These are phyloP conservation scores for Tetracentron sinense DNA, from an alignment of 164 flowering plant genomes.

Conservation along the genomic window DNA sequence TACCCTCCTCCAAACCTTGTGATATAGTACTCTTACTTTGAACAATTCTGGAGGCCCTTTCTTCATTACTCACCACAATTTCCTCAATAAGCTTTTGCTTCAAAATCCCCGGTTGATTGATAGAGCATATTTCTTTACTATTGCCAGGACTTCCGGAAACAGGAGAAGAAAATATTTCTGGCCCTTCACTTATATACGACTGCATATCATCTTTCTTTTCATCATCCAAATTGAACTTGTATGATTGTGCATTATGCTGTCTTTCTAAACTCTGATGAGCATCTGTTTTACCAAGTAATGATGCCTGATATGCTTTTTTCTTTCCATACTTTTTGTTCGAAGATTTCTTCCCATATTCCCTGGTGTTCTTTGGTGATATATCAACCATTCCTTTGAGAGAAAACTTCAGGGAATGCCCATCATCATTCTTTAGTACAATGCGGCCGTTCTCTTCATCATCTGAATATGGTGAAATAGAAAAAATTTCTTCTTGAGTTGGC, in stretches of 20 bases:
- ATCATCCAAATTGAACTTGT: conserved; percentile 34
- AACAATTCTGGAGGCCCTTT: conserved; percentile 33
- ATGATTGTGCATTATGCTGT: conserved; percentile 30
- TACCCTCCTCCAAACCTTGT: conserved; percentile 38
- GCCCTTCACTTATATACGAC: conserved; percentile 34
- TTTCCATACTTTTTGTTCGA: conserved; percentile 48
- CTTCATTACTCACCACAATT: conserved; percentile 34
- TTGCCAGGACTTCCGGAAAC: conserved; percentile 33
- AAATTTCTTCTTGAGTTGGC: conserved; percentile 86
- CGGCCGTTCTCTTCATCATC: conserved; percentile 89
- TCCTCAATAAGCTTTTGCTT: conserved; percentile 52
- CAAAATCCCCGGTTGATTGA: conserved; percentile 50
- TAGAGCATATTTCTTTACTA: conserved; percentile 38
- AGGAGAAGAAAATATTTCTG: conserved; percentile 31
- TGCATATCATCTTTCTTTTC: conserved; percentile 36
- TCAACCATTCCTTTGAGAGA: conserved; percentile 70
- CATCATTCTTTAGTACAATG: conserved; percentile 41
- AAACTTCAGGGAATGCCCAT: conserved; percentile 67
- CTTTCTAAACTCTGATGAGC: conserved; percentile 33
- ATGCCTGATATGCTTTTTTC: conserved; percentile 47
- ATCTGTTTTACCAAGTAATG: conserved; percentile 27
- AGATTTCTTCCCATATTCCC: conserved; percentile 65
- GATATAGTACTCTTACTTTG: conserved; percentile 43
- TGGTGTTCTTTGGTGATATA: conserved; percentile 57
- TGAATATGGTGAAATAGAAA: conserved; percentile 79